phyloP scores from a whole-genome alignment of 148 eudicot genomes.

The Arbutus unedo region DNA sequence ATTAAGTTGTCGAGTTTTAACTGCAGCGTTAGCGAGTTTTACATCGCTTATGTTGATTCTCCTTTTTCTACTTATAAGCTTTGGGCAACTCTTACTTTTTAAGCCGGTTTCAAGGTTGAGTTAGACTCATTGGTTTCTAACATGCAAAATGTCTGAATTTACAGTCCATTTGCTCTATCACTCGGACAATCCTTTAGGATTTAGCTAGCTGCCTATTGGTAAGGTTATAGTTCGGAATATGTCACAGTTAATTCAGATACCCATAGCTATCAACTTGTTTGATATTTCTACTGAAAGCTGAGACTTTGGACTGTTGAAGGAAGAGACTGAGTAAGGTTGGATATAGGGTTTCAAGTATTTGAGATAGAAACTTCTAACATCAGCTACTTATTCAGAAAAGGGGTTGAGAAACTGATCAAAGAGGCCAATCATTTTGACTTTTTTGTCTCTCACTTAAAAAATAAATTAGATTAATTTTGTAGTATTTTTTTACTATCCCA shows the following conservation, averaged over 20 bases:
- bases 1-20: too few species aligned
- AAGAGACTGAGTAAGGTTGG: background rate
- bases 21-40: too few species aligned
- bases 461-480: background rate
- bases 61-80: too few species aligned
- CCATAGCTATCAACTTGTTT: background rate
- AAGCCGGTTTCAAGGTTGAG: too few species aligned
- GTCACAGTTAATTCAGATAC: background rate
- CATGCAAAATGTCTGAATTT: too few species aligned
- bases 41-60: too few species aligned
- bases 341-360: background rate
- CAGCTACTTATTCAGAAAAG: background rate
- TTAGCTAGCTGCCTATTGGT: too few species aligned
- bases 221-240: background rate
- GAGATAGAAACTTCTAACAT: background rate
- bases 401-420: conserved; percentile 1
- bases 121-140: too few species aligned
- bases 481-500: background rate
- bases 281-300: background rate
- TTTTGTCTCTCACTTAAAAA: background rate
- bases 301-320: background rate
- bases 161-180: too few species aligned
- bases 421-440: background rate
- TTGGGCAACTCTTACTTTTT: too few species aligned
- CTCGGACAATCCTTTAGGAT: too few species aligned